Conservation (phyloP, 176 grass and related monocot species). For the Secale cereale region DNA sequence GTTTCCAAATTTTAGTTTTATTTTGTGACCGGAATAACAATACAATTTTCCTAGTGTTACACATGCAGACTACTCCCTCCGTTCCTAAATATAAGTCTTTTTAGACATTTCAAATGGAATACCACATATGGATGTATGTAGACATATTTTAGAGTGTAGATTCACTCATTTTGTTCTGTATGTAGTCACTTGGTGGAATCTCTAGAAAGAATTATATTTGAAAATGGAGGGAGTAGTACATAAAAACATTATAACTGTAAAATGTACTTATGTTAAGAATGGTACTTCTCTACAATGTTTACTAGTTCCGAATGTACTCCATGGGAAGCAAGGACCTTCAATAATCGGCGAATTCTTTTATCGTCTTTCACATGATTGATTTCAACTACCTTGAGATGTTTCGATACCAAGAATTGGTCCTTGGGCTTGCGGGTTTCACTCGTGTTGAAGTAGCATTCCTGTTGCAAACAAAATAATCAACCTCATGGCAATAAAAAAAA, state of each 20-base stretch:
- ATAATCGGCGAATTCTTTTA: neutral
- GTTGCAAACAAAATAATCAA: neutral
- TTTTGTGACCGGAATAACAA: too few species aligned
- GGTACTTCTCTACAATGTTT: neutral
- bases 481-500: too few species aligned
- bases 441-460: neutral
- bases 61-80: neutral
- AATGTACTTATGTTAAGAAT: neutral
- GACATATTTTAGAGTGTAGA: too few species aligned
- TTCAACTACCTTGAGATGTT: neutral
- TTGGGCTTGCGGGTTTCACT: neutral
- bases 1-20: neutral
- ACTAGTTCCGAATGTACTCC: neutral
- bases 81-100: too few species aligned
- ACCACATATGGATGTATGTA: too few species aligned
- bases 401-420: neutral
- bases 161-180: too few species aligned
- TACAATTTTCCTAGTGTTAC: neutral
- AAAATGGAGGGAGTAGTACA: too few species aligned
- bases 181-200: too few species aligned
- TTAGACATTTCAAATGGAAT: too few species aligned
- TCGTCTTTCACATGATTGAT: neutral
- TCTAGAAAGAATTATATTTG: too few species aligned
- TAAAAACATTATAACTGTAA: neutral
- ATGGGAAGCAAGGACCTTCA: neutral